Percentiles rank a stretch among this genome's conserved stretches.
phyloP scores from a whole-genome alignment of 1,284 basidiomycete genomes.

The Cryptococcus amylolentus region DNA sequence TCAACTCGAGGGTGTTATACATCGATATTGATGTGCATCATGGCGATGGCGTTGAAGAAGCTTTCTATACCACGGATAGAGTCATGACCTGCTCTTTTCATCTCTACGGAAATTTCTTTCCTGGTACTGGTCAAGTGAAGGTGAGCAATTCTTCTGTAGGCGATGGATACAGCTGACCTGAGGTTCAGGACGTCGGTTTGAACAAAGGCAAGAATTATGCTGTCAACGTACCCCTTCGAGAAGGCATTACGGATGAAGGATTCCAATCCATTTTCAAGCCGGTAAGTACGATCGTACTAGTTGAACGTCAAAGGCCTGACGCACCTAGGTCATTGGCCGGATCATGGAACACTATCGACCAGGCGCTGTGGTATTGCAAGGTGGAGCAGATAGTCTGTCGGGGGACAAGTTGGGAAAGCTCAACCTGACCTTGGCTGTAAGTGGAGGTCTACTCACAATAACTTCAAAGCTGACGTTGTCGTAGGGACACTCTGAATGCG shows the following conservation, averaged over 20 bases:
- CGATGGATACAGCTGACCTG: neutral
- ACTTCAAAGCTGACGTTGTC: conserved; percentile 4
- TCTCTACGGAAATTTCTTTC: conserved; percentile 95
- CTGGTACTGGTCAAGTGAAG: conserved; percentile 79
- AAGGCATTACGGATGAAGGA: conserved; percentile 78
- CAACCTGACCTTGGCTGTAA: conserved; percentile 74
- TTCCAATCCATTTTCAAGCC: conserved; percentile 82
- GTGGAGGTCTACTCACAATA: too few relatives aligned
- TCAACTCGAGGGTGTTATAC: conserved; percentile 81
- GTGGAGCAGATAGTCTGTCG: conserved; percentile 89
- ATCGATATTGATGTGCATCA: conserved; percentile 98
- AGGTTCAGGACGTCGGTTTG: conserved; percentile 67
- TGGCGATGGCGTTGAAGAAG: conserved; percentile 98
- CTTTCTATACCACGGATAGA: conserved; percentile 93
- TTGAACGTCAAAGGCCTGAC: neutral
- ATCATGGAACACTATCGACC: conserved; percentile 89
- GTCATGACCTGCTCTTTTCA: conserved; percentile 97
- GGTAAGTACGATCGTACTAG: conserved; percentile 53
- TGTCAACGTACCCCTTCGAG: conserved; percentile 88
- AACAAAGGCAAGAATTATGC: conserved; percentile 84
- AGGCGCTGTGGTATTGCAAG: conserved; percentile 85
- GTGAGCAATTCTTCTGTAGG: conserved; percentile 20
- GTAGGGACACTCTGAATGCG: conserved; percentile 75
- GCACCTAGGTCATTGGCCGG: conserved; percentile 68
- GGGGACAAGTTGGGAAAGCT: conserved; percentile 96